A percentile compares a stretch with the other conserved stretches of the same genome.
phyloP scores from a whole-genome alignment of 2,329 filamentous ascomycete genomes.

The Colletotrichum brevisporum region DNA sequence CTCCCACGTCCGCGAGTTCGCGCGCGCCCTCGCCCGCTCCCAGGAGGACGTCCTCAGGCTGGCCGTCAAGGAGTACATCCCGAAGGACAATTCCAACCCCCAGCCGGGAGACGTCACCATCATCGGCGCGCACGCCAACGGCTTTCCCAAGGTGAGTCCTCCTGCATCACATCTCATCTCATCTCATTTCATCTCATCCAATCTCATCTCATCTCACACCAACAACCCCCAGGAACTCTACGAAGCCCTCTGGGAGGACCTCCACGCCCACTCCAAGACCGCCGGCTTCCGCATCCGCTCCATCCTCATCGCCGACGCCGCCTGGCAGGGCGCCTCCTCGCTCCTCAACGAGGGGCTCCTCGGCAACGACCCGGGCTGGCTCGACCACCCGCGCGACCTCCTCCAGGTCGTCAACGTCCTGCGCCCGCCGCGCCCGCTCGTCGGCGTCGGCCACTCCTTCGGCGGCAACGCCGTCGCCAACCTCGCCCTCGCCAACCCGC shows the following conservation, averaged over 20 bases:
- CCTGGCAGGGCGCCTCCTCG: conserved; percentile 85
- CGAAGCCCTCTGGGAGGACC: conserved; percentile 90
- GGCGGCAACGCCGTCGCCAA: conserved; percentile 82
- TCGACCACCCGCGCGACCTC: conserved; percentile 87
- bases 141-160: conserved; percentile 82
- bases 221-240: conserved; percentile 79
- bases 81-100: conserved; percentile 77
- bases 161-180: conserved; percentile 25
- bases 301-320: conserved; percentile 93
- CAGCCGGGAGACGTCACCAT: conserved; percentile 85
- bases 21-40: conserved; percentile 77
- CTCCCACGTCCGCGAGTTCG: conserved; percentile 87
- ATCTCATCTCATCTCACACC: background rate
- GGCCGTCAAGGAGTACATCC: conserved; percentile 90
- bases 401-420: conserved; percentile 89
- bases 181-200: conserved; percentile 24
- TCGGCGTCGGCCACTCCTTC: conserved; percentile 92
- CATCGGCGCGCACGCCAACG: conserved; percentile 90
- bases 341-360: conserved; percentile 81
- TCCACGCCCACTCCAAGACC: conserved; percentile 68
- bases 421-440: conserved; percentile 81
- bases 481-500: conserved; percentile 82
- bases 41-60: conserved; percentile 83
- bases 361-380: conserved; percentile 87
- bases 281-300: conserved; percentile 78